A percentile compares a stretch with the other conserved stretches of the same genome.
phyloP scores from a whole-genome alignment of 2,329 filamentous ascomycete species.

The Hypoxylon sp. region DNA sequence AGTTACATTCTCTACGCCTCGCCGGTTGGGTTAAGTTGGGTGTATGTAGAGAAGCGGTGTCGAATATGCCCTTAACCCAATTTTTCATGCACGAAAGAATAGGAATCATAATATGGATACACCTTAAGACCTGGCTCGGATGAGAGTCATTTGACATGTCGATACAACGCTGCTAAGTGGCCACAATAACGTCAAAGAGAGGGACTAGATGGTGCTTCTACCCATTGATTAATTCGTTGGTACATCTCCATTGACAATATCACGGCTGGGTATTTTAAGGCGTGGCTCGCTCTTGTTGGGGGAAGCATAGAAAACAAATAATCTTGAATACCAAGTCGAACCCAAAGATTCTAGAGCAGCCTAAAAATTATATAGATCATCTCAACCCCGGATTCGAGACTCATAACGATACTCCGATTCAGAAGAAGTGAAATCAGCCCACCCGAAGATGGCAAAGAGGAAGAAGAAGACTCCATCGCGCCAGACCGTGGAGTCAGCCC shows the following conservation, averaged over 20 bases:
- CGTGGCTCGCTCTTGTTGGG: conserved; percentile 33
- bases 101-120: conserved; percentile 3
- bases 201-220: neutral
- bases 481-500: conserved; percentile 11
- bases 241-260: conserved; percentile 1
- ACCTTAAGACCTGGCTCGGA: conserved; percentile 5
- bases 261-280: conserved; percentile 28
- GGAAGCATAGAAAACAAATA: conserved; percentile 13
- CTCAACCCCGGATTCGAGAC: conserved; percentile 14
- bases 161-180: conserved; percentile 19
- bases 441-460: conserved; percentile 33
- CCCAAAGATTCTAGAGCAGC: conserved; percentile 13
- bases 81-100: conserved; percentile 7
- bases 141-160: conserved; percentile 14
- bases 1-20: conserved; percentile 3
- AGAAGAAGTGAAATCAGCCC: conserved; percentile 14
- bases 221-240: conserved; percentile 23
- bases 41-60: conserved; percentile 6
- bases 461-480: conserved; percentile 29
- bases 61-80: conserved; percentile 17
- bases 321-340: conserved; percentile 11
- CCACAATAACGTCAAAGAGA: neutral
- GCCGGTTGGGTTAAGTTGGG: conserved; percentile 9
- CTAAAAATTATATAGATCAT: conserved; percentile 28
- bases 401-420: conserved; percentile 23